phyloP scores from a whole-genome alignment of 2,329 filamentous ascomycete genomes.

The Calycina herbarum region DNA sequence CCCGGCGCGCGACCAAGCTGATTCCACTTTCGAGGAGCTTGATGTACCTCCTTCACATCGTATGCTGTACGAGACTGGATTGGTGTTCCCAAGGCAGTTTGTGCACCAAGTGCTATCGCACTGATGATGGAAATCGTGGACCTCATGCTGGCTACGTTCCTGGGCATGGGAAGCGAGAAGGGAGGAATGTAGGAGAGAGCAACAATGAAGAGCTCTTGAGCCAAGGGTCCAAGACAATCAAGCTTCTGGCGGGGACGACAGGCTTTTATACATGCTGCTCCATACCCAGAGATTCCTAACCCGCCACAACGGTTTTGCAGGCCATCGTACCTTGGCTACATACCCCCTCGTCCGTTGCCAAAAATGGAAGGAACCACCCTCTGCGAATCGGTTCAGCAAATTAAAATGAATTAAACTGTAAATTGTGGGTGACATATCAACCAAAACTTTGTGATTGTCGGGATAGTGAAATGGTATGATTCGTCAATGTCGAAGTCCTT shows the following conservation, averaged over 20 bases:
- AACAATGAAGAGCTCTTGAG: not conserved
- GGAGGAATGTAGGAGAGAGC: constrained; percentile 3
- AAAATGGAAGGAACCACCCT: not conserved
- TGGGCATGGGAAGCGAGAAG: not conserved
- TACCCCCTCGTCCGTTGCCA: not conserved
- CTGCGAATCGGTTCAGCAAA: not conserved
- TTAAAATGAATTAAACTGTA: not conserved
- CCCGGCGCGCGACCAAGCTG: constrained; percentile 47
- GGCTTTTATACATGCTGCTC: not conserved
- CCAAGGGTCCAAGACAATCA: not conserved
- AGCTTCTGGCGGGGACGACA: not conserved
- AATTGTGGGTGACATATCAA: not conserved
- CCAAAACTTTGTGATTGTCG: not conserved
- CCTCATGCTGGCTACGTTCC: constrained; percentile 12
- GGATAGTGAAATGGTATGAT: not conserved
- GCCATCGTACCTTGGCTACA: not conserved
- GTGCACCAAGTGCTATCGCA: constrained; percentile 4
- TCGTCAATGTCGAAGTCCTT: not conserved
- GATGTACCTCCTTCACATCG: constrained; percentile 56
- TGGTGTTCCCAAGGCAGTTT: constrained; percentile 28
- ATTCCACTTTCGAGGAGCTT: constrained; percentile 52
- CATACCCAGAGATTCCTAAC: not conserved
- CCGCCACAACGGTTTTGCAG: constrained; percentile 1
- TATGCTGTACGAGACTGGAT: constrained; percentile 44
- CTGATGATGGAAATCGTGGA: constrained; percentile 2